These are phyloP conservation scores for Fraxinus ornus DNA, from an alignment of 305 asterid species.

Conservation along the genomic window DNA sequence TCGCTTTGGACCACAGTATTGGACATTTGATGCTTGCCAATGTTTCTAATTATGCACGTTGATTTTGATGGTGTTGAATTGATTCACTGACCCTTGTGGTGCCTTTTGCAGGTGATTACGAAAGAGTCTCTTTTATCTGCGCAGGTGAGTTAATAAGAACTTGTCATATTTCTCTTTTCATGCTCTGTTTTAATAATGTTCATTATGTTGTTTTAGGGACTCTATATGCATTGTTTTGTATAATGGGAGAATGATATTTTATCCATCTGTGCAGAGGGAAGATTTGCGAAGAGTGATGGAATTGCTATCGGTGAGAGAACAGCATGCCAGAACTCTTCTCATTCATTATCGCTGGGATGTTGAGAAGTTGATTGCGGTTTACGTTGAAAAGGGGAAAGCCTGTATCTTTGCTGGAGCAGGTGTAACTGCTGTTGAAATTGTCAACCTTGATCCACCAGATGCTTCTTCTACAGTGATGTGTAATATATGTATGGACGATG, in stretches of 20 bases:
- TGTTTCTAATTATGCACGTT: background rate
- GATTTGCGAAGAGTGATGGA: slow-evolving; percentile 87
- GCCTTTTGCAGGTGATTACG: slow-evolving; percentile 71
- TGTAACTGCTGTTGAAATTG: slow-evolving; percentile 43
- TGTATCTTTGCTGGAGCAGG: slow-evolving; percentile 79
- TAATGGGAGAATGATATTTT: slow-evolving; percentile 16
- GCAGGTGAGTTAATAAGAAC: slow-evolving; percentile 52
- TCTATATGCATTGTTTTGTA: background rate
- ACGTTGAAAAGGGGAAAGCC: slow-evolving; percentile 73
- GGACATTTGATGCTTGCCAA: background rate
- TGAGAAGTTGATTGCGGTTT: slow-evolving; percentile 61
- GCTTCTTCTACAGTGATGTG: slow-evolving; percentile 52
- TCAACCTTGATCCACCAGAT: slow-evolving; percentile 31
- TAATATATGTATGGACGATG: slow-evolving; percentile 75
- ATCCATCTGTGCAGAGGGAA: slow-evolving; percentile 52
- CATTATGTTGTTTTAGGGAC: background rate
- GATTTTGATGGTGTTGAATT: background rate
- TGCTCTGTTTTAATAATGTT: slow-evolving; percentile 3
- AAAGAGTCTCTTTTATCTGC: slow-evolving; percentile 88
- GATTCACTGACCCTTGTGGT: slow-evolving; percentile 8
- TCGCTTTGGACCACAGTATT: background rate
- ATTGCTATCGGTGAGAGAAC: slow-evolving; percentile 76
- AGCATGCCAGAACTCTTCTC: slow-evolving; percentile 87
- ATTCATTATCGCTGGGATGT: slow-evolving; percentile 90
- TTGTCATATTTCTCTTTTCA: background rate